A percentile compares a stretch with the other conserved stretches of the same genome.
Evolutionary conservation across 441 rosid species (phyloP).

Genomic region (Sinapis alba): DNA sequence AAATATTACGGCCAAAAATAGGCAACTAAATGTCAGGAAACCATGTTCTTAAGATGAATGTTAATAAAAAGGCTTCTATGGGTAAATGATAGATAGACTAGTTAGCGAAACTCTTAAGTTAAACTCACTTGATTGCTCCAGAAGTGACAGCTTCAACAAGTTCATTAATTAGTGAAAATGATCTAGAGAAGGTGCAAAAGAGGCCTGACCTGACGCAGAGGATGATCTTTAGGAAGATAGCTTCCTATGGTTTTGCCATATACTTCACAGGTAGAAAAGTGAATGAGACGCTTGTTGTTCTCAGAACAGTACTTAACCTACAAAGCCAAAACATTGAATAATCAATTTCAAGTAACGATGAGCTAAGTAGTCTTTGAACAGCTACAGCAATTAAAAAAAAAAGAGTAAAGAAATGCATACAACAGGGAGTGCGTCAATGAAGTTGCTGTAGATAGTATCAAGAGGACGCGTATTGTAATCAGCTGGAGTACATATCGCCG

Average conservation of each 20-base stretch:
- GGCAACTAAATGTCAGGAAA: too few species aligned
- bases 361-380: background rate
- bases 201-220: conserved; percentile 73
- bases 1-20: too few species aligned
- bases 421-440: conserved; percentile 94
- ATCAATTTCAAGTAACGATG: background rate
- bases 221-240: conserved; percentile 82
- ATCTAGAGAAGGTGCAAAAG: background rate
- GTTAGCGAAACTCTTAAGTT: too few species aligned
- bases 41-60: background rate
- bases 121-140: too few species aligned
- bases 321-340: conserved; percentile 18
- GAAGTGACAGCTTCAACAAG: too few species aligned
- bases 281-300: conserved; percentile 83
- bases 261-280: conserved; percentile 92
- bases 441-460: conserved; percentile 90
- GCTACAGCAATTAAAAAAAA: too few species aligned
- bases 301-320: conserved; percentile 91
- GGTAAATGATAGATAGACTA: too few species aligned
- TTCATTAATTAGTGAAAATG: too few species aligned
- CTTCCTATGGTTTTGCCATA: conserved; percentile 89
- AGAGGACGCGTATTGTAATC: conserved; percentile 94
- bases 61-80: too few species aligned
- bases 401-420: conserved; percentile 42
- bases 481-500: conserved; percentile 95